Base-by-base conservation (phyloP, 140 eudicot genomes). In the Stevia rebaudiana region DNA sequence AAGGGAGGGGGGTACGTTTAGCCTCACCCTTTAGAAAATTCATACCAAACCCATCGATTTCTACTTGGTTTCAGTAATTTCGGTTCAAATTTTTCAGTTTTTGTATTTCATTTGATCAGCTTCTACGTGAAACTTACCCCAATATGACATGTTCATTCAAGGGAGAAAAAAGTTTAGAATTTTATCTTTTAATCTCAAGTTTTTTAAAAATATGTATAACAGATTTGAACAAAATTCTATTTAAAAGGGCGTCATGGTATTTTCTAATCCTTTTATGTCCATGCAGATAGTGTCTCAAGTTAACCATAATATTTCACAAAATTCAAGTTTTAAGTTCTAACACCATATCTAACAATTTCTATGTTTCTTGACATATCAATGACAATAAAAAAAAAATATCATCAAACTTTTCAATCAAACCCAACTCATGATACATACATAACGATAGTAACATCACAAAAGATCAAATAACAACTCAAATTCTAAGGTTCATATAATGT, bases 391-490 rank as follows among this genome's bases (percentile, higher is more conserved):
- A 8, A 11, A n/a, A 55, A 28, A 30, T 36, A 5, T 7, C 3
- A 31, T 15, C 24, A 56, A 56, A 39, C 0, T 56, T 56, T 31
- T 23, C 49, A 18, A 66, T 16, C 68, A 65, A 40, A 21, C 67
- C 54, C 54, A 65, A 48, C 72, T 54, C 41, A 0, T 24, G 46
- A 65, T 39, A 31, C 23, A 16, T 23, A 65, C 37, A 6, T 47
- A 59, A 47, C 37, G 47, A 65, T 49, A 59, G 42, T 37, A 55
- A 42, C 21, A 71, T 49, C 41, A 22, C 63, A 43, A 17, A 24
- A 37, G 53, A 59, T 35, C 79, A 47, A 74, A 37, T 8, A 65
- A 57, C 48, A 68, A 68, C 53, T 68, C 36, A 13, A 50, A 42
- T 50, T 54, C 70, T 67, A 59, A n/a, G 50, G 40, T 65, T 17